A percentile compares a stretch with the other conserved stretches of the same genome.
These are phyloP conservation scores for Colletotrichum acutatum DNA, from an alignment of 2,329 filamentous ascomycete genomes.

Conservation along the genomic window DNA sequence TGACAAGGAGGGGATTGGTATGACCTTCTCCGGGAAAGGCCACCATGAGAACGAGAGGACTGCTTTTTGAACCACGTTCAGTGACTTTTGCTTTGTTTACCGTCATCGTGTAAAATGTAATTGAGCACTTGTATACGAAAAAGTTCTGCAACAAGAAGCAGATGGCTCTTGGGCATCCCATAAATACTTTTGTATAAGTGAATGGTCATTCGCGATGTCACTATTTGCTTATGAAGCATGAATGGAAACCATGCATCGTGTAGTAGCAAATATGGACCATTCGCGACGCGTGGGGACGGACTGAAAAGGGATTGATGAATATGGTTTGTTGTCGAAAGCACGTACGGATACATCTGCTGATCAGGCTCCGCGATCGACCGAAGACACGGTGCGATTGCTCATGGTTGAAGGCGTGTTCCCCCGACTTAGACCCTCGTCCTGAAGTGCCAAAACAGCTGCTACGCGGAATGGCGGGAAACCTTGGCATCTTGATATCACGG, in stretches of 20 bases:
- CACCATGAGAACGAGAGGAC: constrained; percentile 39
- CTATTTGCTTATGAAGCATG: not conserved
- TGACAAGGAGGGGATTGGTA: constrained; percentile 38
- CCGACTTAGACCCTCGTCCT: not conserved
- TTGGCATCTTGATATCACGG: not conserved
- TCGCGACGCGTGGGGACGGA: not conserved
- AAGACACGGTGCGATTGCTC: not conserved
- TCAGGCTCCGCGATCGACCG: not conserved
- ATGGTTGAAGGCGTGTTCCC: not conserved
- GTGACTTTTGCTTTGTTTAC: not conserved
- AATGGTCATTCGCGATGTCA: too few species aligned
- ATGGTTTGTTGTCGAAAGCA: not conserved
- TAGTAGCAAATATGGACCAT: not conserved
- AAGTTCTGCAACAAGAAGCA: not conserved
- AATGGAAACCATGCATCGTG: not conserved
- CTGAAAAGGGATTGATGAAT: not conserved
- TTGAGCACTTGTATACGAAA: too few species aligned
- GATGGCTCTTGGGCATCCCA: not conserved
- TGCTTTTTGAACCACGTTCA: not conserved
- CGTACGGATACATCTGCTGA: not conserved
- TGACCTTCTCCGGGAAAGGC: constrained; percentile 39
- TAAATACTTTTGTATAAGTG: not conserved
- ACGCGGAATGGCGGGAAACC: not conserved
- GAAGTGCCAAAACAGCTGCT: not conserved
- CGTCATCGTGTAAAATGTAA: not conserved